Evolutionary conservation across 441 rosid species (phyloP).

Genomic region (Euphorbia corollata): DNA sequence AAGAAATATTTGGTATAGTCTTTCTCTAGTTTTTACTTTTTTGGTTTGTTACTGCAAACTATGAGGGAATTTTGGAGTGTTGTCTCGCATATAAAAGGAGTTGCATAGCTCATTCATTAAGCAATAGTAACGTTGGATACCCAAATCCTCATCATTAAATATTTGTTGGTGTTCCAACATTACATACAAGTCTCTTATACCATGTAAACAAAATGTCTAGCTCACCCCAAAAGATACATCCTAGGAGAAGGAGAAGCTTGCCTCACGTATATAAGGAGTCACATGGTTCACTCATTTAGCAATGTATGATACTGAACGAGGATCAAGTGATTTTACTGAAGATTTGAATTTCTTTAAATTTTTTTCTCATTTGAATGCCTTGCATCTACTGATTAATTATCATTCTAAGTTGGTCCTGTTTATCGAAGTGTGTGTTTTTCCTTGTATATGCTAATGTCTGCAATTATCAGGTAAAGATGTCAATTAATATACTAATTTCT

Average conservation of each 20-base stretch:
- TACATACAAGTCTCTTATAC: neutral
- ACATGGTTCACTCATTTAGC: neutral
- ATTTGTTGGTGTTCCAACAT: too few relatives aligned
- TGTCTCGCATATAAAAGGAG: too few relatives aligned
- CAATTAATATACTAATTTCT: neutral
- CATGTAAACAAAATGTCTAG: neutral
- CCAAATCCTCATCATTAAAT: too few relatives aligned
- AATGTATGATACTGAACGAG: neutral
- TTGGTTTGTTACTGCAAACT: conserved; percentile 13
- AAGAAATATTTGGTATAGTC: conserved; percentile 69
- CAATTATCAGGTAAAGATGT: neutral
- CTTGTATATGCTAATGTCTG: conserved; percentile 3
- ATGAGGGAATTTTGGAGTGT: conserved; percentile 1
- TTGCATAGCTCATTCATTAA: too few relatives aligned
- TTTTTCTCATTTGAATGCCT: neutral
- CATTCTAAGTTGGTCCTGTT: neutral
- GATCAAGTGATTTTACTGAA: neutral
- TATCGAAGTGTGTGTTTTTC: neutral
- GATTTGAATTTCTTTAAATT: neutral
- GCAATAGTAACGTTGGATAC: too few relatives aligned
- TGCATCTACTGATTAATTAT: too few relatives aligned
- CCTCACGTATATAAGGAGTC: neutral
- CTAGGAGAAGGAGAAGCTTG: neutral
- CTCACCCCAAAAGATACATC: neutral
- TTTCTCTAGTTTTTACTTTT: conserved; percentile 14